Evolutionary conservation across 2,329 filamentous ascomycete species (phyloP), one percentile per base, ranked within the genome.

Genomic region (Cercospora sojina): DNA sequence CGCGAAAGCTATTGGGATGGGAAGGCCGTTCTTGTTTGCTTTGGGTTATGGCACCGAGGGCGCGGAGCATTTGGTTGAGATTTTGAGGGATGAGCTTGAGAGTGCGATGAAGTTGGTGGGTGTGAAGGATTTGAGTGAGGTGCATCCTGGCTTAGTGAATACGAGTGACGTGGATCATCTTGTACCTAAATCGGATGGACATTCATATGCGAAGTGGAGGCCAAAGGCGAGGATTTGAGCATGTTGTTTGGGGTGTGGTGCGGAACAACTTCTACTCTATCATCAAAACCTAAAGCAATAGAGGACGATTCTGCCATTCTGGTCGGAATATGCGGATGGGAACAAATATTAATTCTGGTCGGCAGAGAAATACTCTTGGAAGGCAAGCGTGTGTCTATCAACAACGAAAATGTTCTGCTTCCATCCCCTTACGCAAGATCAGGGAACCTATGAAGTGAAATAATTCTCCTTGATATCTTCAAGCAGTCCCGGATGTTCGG

Each of bases 91-190:
- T 67, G 88, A 90, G 74, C 74, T 90, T 3, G 83, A 87, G 69
- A 87, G 84, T 2, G 86, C 86, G 2, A 90, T 90, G 87, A 83
- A 84, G 55, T 82, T 89, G 77, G 83, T 87, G 63, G 87, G 87
- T 3, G 80, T 89, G 25, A 87, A 84, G 0, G 82, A 84, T 64
- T 75, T 89, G 9, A 81, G 83, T 56, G 83, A 89, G 74, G 80
- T 87, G 8, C 85, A 87, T 70, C 85, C 87, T 0, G 86, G 86
- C 0, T 79, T 87, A 73, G 75, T 89, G 18, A 87, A 88, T 62
- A 78, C 77, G 2, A 59, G 57, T 20, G 82, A 83, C 70, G 75
- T 85, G 23, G 83, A 85, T 71, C 79, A 83, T 71, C 72, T 84
- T 23, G 81, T 85, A 43, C 80, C 81, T 13, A 64, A 58, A 3